Conservation (phyloP, 495 filamentous ascomycete genomes). For the Talaromyces ruber region DNA sequence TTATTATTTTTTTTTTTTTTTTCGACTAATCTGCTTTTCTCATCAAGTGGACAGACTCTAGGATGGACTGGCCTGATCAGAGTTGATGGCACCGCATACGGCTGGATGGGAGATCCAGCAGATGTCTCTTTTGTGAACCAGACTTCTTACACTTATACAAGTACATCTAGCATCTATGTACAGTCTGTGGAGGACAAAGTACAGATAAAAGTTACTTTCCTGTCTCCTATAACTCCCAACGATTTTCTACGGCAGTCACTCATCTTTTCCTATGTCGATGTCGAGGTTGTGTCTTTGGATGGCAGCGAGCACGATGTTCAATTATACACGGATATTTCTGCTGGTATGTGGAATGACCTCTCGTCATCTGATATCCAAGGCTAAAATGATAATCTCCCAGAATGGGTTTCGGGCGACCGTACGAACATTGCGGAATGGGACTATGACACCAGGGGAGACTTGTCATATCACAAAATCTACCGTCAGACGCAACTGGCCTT, state of each 20-base stretch:
- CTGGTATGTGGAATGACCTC: slow-evolving; percentile 29
- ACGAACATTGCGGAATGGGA: slow-evolving; percentile 43
- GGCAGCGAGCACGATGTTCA: slow-evolving; percentile 46
- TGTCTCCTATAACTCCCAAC: slow-evolving; percentile 48
- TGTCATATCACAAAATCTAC: slow-evolving; percentile 48
- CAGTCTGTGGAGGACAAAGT: slow-evolving; percentile 39
- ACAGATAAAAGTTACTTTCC: slow-evolving; percentile 47
- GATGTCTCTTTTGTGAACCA: slow-evolving; percentile 34
- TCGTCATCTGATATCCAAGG: slow-evolving; percentile 4
- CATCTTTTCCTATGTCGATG: slow-evolving; percentile 46
- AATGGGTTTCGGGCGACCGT: slow-evolving; percentile 51
- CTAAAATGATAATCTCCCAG: slow-evolving; percentile 19
- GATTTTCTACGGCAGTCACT: slow-evolving; percentile 49
- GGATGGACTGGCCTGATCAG: slow-evolving; percentile 51
- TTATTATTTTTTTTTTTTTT: not conserved
- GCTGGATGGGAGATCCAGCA: slow-evolving; percentile 42
- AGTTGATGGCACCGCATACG: slow-evolving; percentile 45
- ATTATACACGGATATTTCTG: slow-evolving; percentile 53
- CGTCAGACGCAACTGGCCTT: slow-evolving; percentile 44
- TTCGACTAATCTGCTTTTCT: slow-evolving; percentile 3
- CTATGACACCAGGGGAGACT: slow-evolving; percentile 29
- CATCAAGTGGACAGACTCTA: slow-evolving; percentile 33
- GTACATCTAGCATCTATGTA: slow-evolving; percentile 49
- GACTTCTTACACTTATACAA: slow-evolving; percentile 46
- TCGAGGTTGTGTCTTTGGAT: slow-evolving; percentile 44